A percentile compares a stretch with the other conserved stretches of the same genome.
phyloP scores from a whole-genome alignment of 495 filamentous ascomycete genomes.

The Ramalina intermedia region DNA sequence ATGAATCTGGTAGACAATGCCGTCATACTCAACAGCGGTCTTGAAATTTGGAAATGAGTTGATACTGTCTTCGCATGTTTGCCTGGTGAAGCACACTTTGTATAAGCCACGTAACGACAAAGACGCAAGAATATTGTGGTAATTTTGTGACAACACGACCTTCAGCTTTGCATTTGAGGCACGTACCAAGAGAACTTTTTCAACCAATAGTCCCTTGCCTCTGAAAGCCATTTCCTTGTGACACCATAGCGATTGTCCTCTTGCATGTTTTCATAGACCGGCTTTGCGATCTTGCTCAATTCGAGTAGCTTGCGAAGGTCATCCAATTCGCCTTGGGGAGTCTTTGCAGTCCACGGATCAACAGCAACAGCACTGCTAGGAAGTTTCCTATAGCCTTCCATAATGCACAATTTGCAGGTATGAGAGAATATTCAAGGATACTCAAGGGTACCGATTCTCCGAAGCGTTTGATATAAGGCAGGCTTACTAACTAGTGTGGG shows the following conservation, averaged over 20 bases:
- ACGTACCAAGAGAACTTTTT: slow-evolving; percentile 30
- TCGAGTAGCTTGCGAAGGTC: slow-evolving; percentile 35
- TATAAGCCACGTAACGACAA: background rate
- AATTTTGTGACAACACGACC: background rate
- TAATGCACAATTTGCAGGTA: no score
- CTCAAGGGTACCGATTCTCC: no score
- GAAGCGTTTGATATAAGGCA: no score
- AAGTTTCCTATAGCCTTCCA: background rate
- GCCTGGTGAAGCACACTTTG: slow-evolving; percentile 19
- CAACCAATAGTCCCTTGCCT: slow-evolving; percentile 40
- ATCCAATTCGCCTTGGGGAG: slow-evolving; percentile 31
- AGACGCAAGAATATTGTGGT: background rate
- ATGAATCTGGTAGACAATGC: slow-evolving; percentile 34
- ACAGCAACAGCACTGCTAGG: background rate
- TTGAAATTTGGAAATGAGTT: slow-evolving; percentile 53
- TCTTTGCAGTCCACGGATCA: slow-evolving; percentile 26
- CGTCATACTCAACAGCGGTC: slow-evolving; percentile 29
- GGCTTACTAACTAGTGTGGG: no score
- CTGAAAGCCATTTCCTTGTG: slow-evolving; percentile 38
- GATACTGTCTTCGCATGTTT: slow-evolving; percentile 36
- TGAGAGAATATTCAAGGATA: no score
- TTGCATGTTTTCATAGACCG: slow-evolving; percentile 35
- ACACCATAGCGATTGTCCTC: slow-evolving; percentile 37
- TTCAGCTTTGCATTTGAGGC: background rate
- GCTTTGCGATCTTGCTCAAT: slow-evolving; percentile 36